Percentiles rank a stretch among this genome's conserved stretches.
phyloP scores from a whole-genome alignment of 2,329 filamentous ascomycete species.

The Fusarium nanum region DNA sequence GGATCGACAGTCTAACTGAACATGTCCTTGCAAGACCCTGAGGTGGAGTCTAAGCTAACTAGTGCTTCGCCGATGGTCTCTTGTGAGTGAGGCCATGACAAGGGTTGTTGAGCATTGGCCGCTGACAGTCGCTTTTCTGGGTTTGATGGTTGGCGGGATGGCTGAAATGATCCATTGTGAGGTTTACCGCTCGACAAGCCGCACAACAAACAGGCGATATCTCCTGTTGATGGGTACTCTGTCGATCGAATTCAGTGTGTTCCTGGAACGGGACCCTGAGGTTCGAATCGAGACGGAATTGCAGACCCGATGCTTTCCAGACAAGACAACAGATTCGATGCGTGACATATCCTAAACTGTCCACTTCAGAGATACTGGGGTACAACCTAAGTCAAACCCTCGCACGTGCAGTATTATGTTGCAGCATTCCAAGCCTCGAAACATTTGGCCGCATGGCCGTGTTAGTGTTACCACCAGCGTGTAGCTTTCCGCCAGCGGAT shows the following conservation, averaged over 20 bases:
- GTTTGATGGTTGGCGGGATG: conserved; percentile 31
- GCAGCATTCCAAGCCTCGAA: conserved; percentile 43
- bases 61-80: conserved; percentile 32
- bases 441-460: conserved; percentile 37
- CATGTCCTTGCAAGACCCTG: conserved; percentile 31
- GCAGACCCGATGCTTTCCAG: conserved; percentile 26
- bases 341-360: conserved; percentile 34
- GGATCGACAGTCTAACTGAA: conserved; percentile 41
- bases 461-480: conserved; percentile 37
- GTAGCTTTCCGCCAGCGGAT: conserved; percentile 41
- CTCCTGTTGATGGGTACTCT: conserved; percentile 18
- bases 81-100: conserved; percentile 35
- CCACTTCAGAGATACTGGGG: conserved; percentile 10
- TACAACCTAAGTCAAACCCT: conserved; percentile 38
- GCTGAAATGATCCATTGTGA: conserved; percentile 34
- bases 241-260: conserved; percentile 24
- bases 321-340: conserved; percentile 22
- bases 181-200: conserved; percentile 31
- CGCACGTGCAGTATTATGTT: conserved; percentile 42
- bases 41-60: conserved; percentile 20
- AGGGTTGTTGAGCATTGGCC: conserved; percentile 25
- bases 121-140: conserved; percentile 19
- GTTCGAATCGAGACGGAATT: conserved; percentile 19
- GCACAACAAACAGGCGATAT: conserved; percentile 33
- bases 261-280: conserved; percentile 6